Evolutionary conservation across 2,329 filamentous ascomycete genomes (phyloP), one percentile per base, ranked within the genome.

Genomic region (Orbilia brochopaga): DNA sequence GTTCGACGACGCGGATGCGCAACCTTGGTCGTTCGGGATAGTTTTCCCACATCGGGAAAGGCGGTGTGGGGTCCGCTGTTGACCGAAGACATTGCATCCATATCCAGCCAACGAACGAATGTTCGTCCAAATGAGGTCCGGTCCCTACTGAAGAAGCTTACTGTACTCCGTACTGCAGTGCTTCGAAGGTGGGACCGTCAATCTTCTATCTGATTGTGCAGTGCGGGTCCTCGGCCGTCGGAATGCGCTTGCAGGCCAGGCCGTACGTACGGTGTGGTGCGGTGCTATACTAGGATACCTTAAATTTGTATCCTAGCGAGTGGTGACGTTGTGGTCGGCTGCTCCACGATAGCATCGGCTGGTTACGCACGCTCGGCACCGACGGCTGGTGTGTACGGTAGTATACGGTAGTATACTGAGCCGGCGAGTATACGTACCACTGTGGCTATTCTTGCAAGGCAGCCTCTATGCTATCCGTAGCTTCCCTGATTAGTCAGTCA

Each of bases 181-280:
- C 30, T 57, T 65, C 61, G 56, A 42, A 52, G 52, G 61, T 65
- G 30, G 23, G 6, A 3, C 42, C 27, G 50, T 35, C 57, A 32
- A 66, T 24, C 17, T 52, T 35, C 51, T 66, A 30, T 32, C 23
- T 3, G 35, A 32, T 46, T 19, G 32, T 32, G 44, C 17, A 21
- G 27, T 32, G 27, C 27, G 27, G 27, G 27, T 32, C 27, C 19
- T 57, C 65, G 53, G 46, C 24, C 35, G 53, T 59, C 48, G 59
- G 59, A 53, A 70, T 70, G 48, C 30, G 51, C 32, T 48, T 58
- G 57, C 51, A 54, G 37, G 44, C 54, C 27, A 32, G 27, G 27
- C 27, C 27, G 27, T 46, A 59, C 56, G 32, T 58, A 57, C 46
- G 17, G 63, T 46, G 55, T 46, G 52, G n/a, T n/a, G n/a, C n/a